Percentiles rank a stretch among this genome's conserved stretches.
phyloP scores from a whole-genome alignment of 108 stramenopile genomes.

The Mediolabrus comicus region DNA sequence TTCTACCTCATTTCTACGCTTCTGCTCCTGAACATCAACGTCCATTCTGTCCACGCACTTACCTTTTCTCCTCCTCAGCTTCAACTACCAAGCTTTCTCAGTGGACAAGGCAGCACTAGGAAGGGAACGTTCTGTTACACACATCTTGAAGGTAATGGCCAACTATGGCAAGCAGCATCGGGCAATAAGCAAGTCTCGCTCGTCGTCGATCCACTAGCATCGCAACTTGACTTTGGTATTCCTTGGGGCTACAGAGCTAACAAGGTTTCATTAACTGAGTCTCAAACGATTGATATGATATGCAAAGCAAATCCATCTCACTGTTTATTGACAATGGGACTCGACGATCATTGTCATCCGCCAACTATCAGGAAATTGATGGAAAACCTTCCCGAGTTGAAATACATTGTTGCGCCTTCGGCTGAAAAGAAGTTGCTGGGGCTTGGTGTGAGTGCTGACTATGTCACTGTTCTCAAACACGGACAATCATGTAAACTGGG shows the following conservation, averaged over 20 bases:
- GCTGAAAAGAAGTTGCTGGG: constrained; percentile 23
- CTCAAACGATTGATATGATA: constrained; percentile 24
- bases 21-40: not conserved
- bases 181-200: constrained; percentile 23
- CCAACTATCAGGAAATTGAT: constrained; percentile 41
- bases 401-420: constrained; percentile 34
- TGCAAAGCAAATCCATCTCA: constrained; percentile 30
- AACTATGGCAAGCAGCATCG: constrained; percentile 27
- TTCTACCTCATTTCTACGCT: not conserved
- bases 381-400: constrained; percentile 7
- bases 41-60: constrained; percentile 11
- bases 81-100: constrained; percentile 9
- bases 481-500: constrained; percentile 12
- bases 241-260: constrained; percentile 50
- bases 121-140: constrained; percentile 23
- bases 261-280: constrained; percentile 31
- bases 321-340: constrained; percentile 51
- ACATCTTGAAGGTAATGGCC: constrained; percentile 41
- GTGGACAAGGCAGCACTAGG: not conserved
- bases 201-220: constrained; percentile 52
- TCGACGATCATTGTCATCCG: constrained; percentile 57
- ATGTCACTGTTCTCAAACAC: constrained; percentile 26
- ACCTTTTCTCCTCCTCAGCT: not conserved
- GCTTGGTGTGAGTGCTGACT: constrained; percentile 7
- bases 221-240: constrained; percentile 56